Conservation (phyloP, 768 basidiomycete genomes). For the Phanerochaete sordida region DNA sequence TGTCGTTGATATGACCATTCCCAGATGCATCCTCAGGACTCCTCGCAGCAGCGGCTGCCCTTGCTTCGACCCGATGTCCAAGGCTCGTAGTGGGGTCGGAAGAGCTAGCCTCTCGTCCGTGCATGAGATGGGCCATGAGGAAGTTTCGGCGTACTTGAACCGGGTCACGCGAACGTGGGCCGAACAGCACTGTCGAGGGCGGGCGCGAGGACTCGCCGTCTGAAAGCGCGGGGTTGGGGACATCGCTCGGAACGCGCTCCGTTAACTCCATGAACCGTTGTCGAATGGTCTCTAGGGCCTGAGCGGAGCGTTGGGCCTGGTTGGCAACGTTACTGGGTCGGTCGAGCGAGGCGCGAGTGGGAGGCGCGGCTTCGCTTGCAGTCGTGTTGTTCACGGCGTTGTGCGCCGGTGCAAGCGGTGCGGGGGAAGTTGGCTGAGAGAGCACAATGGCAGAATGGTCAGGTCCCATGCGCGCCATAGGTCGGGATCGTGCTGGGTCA, state of each 20-base stretch:
- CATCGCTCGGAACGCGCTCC: neutral
- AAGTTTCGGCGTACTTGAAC: neutral
- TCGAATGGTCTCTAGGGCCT: constrained; percentile 2
- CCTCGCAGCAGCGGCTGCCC: constrained; percentile 4
- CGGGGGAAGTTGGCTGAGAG: constrained; percentile 1
- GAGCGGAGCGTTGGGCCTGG: neutral
- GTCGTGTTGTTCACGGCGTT: too few relatives aligned
- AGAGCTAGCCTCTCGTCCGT: neutral
- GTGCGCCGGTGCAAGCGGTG: neutral
- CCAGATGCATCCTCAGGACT: neutral
- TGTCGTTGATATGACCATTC: neutral
- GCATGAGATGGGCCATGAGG: neutral
- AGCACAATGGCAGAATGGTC: constrained; percentile 23
- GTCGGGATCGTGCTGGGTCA: neutral
- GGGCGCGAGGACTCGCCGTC: neutral
- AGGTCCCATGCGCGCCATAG: constrained; percentile 19
- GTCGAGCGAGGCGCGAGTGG: neutral
- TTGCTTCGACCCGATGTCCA: constrained; percentile 19
- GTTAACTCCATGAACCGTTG: constrained; percentile 8
- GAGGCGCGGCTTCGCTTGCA: neutral
- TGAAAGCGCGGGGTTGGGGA: neutral
- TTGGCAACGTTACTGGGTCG: neutral
- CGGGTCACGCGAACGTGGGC: neutral
- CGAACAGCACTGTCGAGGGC: neutral
- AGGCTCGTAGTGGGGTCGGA: constrained; percentile 16